Evolutionary conservation across 495 filamentous ascomycete genomes (phyloP), one percentile per base, ranked within the genome.

Genomic region (Filosporella fistucella): DNA sequence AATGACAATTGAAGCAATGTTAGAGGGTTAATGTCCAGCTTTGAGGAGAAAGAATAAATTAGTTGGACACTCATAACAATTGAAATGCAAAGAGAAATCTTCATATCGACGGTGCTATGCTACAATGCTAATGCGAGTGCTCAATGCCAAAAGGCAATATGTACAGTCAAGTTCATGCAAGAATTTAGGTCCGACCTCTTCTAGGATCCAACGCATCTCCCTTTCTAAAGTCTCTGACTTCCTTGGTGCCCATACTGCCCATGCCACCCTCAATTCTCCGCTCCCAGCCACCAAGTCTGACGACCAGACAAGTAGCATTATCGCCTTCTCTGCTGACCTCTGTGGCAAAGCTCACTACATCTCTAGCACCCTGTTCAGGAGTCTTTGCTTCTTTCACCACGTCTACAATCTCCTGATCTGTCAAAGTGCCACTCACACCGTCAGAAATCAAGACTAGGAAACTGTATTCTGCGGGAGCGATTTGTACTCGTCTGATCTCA

Each of bases 201-300:
- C 88, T 80, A 58, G 89, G 89, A 79, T 93, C 88, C 47, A 76
- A 68, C 18, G 93, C 93, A 63, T 96, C 91, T 49, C 80, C 75
- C 64, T 78, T 80, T 63, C 88, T 80, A 76, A 84, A 91, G 56
- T 91, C 88, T 51, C 93, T 77, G 55, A 87, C 72, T 75, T 96
- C 91, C 69, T 84, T 91, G 2, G 91, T 96, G 9, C 91, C 88
- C 70, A 95, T 54, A 59, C 88, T 89, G 1, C 93, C 93, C 40
- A 91, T 64, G 0, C 93, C 93, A 0, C 94, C 94, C 62, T 95
- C 87, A 38, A 74, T 78, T 57, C 93, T 78, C 60, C 91, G 80
- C 70, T 97, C 93, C 93, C 93, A 97, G 0, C 94, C 93, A 8
- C 93, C 93, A 8, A 97, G 71, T 42, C 93, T 73, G 18, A 97